Base-by-base conservation (phyloP, 345 rosid genomes). In the Eucalyptus melliodora region DNA sequence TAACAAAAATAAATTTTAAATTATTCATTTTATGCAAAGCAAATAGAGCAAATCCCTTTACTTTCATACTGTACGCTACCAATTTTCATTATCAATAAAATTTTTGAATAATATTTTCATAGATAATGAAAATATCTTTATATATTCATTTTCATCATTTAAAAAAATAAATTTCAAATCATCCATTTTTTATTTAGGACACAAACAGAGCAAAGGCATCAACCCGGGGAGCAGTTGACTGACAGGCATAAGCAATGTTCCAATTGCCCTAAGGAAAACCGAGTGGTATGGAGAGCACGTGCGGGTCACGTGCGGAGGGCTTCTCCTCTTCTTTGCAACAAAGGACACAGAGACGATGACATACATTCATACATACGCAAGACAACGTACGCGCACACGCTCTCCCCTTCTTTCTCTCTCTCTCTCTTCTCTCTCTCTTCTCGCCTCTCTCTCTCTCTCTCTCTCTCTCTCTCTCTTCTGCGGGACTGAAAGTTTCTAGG, bases 401-500 rank as follows among this genome's bases (percentile, higher is more conserved):
- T 26, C 62, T 42, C 17, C 27, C 24, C 47, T 8, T 21, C 13
- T 53, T 17, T 87, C 24, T 47, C 40, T 21, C 51, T 77, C 34
- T 88, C 86, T 72, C 89, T 8, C 77, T 27, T 27, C 50, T 49
- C 50, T 47, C 82, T 21, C 83, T 31, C 31, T 65, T 34, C 65
- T 55, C 50, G 15, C 55, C 21, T 42, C 88, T 21, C 69, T 60
- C 23, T 44, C 50, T 44, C 44, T 23, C 85, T 47, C 34, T 67
- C 42, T 40, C 31, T 88, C 86, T 72, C 89, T 9, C 87, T 44
- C 83, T 23, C 85, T 47, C 37, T 67, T 37, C 69, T 56, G 31
- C 50, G 86, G 51, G 86, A 31, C 44, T 88, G 11, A 23, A 9
- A 59, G 83, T 65, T 88, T 88, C 89, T 91, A 91, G 93, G 93